These are phyloP conservation scores for Epichloe sylvatica DNA, from an alignment of 2,329 filamentous ascomycete genomes.

Conservation along the genomic window DNA sequence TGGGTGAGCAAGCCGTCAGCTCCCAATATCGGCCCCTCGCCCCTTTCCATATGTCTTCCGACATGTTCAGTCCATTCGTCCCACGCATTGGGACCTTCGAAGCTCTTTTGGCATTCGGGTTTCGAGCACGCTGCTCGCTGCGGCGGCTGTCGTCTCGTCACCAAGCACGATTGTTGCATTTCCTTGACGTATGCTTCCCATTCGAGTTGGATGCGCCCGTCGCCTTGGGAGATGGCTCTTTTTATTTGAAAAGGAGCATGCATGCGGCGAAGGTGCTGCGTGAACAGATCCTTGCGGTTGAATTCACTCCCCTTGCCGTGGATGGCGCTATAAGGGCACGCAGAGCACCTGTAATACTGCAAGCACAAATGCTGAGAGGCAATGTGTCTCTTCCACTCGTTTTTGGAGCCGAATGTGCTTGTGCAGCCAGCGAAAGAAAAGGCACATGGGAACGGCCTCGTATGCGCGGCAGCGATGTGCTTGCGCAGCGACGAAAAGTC, in stretches of 20 bases:
- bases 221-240: slow-evolving; percentile 40
- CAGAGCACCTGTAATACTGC: slow-evolving; percentile 50
- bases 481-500: slow-evolving; percentile 52
- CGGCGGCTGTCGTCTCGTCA: slow-evolving; percentile 54
- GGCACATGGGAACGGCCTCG: slow-evolving; percentile 67
- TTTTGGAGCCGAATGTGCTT: slow-evolving; percentile 81
- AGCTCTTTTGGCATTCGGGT: slow-evolving; percentile 55
- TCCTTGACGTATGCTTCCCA: slow-evolving; percentile 54
- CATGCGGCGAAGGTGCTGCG: slow-evolving; percentile 88
- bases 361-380: slow-evolving; percentile 73
- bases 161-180: slow-evolving; percentile 62
- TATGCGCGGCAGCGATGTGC: slow-evolving; percentile 54
- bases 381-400: slow-evolving; percentile 96
- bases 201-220: slow-evolving; percentile 44
- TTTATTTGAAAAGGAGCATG: slow-evolving; percentile 59
- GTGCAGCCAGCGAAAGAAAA: slow-evolving; percentile 73
- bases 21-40: slow-evolving; percentile 41
- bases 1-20: slow-evolving; percentile 44
- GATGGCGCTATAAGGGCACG: slow-evolving; percentile 38
- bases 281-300: slow-evolving; percentile 92
- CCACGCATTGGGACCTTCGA: slow-evolving; percentile 64
- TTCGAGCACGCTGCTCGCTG: slow-evolving; percentile 56
- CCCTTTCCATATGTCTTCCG: slow-evolving; percentile 75
- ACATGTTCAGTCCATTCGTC: slow-evolving; percentile 89
- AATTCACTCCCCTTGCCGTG: slow-evolving; percentile 57